These are phyloP conservation scores for Paecilomyces fulvus DNA, from an alignment of 2,329 filamentous ascomycete genomes.

Conservation along the genomic window DNA sequence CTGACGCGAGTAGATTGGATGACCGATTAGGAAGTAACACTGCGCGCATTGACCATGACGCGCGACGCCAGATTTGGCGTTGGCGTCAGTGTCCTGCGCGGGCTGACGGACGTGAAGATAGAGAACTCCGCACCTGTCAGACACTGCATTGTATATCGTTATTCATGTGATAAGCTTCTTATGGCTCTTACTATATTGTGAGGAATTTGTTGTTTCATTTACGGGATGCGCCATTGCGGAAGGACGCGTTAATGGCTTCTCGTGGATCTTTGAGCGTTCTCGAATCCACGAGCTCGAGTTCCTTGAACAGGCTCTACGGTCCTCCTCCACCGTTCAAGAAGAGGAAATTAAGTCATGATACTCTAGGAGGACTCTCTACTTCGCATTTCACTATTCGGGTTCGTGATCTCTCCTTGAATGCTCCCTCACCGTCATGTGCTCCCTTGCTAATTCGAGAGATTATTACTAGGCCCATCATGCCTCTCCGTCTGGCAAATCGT, in stretches of 20 bases:
- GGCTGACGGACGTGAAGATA: background rate
- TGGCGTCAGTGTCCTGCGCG: background rate
- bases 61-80: constrained; percentile 5
- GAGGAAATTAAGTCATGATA: constrained; percentile 20
- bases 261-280: constrained; percentile 20
- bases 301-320: constrained; percentile 23
- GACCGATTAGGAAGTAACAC: background rate
- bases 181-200: background rate
- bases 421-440: background rate
- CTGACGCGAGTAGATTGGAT: background rate
- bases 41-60: background rate
- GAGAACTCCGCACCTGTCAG: background rate
- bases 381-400: constrained; percentile 23
- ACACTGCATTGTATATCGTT: background rate
- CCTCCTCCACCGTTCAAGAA: constrained; percentile 21
- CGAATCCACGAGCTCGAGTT: constrained; percentile 23
- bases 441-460: background rate
- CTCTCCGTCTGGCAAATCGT: constrained; percentile 26
- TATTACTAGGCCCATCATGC: constrained; percentile 23
- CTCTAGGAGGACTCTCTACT: constrained; percentile 11
- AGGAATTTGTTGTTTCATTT: background rate
- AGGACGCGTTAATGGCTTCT: constrained; percentile 30
- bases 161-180: background rate
- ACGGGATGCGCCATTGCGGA: constrained; percentile 15
- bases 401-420: constrained; percentile 3